A percentile compares a stretch with the other conserved stretches of the same genome.
These are phyloP conservation scores for Moricandia arvensis DNA, from an alignment of 345 rosid species.

Conservation along the genomic window DNA sequence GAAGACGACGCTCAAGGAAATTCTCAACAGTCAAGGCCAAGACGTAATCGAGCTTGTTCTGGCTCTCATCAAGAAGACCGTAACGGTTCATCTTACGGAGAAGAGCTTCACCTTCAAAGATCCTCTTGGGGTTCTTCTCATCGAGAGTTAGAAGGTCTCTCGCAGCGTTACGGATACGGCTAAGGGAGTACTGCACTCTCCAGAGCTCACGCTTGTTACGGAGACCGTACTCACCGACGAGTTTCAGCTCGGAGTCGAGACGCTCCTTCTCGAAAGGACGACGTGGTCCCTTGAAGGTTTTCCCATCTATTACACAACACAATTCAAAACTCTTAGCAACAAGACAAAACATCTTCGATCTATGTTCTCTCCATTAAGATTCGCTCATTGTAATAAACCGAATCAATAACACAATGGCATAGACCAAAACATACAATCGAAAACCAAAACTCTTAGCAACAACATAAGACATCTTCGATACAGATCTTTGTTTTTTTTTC, in stretches of 20 bases:
- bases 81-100: conserved; percentile 61
- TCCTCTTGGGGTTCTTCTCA: conserved; percentile 57
- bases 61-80: conserved; percentile 66
- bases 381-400: not conserved
- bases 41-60: conserved; percentile 81
- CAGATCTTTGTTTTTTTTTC: not conserved
- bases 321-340: not conserved
- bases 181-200: conserved; percentile 62
- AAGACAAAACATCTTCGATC: not conserved
- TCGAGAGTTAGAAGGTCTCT: conserved; percentile 62
- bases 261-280: conserved; percentile 73
- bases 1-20: conserved; percentile 65
- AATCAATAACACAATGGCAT: not conserved
- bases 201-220: conserved; percentile 67
- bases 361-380: not conserved
- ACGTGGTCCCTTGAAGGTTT: conserved; percentile 62
- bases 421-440: not conserved
- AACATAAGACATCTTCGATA: not conserved
- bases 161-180: conserved; percentile 65
- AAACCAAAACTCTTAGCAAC: not conserved
- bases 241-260: conserved; percentile 60
- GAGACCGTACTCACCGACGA: conserved; percentile 65
- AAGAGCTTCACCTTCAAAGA: conserved; percentile 67
- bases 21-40: conserved; percentile 69
- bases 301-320: conserved; percentile 44